Percentiles rank a stretch among this genome's conserved stretches.
Conservation (phyloP, 345 rosid genomes). For the Brassica carinata region DNA sequence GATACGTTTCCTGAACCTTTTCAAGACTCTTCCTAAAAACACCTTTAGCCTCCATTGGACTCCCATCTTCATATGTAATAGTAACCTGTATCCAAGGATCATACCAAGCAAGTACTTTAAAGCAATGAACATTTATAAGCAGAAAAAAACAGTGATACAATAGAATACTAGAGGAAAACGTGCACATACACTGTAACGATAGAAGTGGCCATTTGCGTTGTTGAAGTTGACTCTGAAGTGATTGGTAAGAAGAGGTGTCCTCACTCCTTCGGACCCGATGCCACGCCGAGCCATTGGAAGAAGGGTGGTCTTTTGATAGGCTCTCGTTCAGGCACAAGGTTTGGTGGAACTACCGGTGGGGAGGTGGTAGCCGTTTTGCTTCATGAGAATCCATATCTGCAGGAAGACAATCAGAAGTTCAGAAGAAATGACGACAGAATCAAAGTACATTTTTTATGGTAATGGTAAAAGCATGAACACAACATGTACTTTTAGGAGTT, state of each 20-base stretch:
- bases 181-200: slow-evolving; percentile 67
- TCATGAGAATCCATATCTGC: slow-evolving; percentile 54
- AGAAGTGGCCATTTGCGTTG: slow-evolving; percentile 58
- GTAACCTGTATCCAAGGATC: slow-evolving; percentile 53
- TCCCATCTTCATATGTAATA: slow-evolving; percentile 76
- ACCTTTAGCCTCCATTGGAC: slow-evolving; percentile 75
- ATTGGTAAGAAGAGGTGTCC: slow-evolving; percentile 58
- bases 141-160: neutral
- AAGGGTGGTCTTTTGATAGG: slow-evolving; percentile 48
- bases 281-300: slow-evolving; percentile 73
- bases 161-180: neutral
- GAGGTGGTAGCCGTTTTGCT: slow-evolving; percentile 55
- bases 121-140: neutral
- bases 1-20: slow-evolving; percentile 70
- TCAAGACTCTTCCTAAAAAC: slow-evolving; percentile 70
- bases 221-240: slow-evolving; percentile 75
- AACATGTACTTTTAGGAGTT: neutral
- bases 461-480: slow-evolving; percentile 3
- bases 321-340: slow-evolving; percentile 53
- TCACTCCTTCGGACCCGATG: slow-evolving; percentile 63
- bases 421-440: neutral
- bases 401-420: neutral
- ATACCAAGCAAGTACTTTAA: neutral
- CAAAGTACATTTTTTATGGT: neutral
- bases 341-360: slow-evolving; percentile 54